phyloP scores from a whole-genome alignment of 139 green algal genomes.

The Chlorella sp. region DNA sequence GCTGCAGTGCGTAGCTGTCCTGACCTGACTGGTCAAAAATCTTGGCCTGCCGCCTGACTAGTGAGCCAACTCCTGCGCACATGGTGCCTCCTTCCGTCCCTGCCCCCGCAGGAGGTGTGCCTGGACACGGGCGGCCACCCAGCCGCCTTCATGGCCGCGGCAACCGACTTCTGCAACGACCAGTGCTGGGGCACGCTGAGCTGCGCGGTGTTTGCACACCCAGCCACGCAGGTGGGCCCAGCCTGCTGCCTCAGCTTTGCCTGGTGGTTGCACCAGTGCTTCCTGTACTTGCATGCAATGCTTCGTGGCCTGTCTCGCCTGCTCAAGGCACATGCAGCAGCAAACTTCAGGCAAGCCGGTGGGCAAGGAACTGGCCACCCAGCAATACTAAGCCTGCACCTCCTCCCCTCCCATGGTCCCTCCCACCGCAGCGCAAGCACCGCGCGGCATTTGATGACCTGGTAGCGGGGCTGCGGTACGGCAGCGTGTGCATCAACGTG shows the following conservation, averaged over 20 bases:
- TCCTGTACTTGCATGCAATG: no score
- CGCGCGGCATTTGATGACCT: conserved; percentile 54
- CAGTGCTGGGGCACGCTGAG: conserved; percentile 75
- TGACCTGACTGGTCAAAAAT: no score
- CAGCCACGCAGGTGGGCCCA: conserved; percentile 42
- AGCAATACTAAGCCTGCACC: neutral
- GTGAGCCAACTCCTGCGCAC: no score
- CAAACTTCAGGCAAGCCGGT: no score
- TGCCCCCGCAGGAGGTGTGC: conserved; percentile 59
- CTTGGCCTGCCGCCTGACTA: no score
- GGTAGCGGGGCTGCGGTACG: conserved; percentile 77
- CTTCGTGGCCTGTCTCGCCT: no score
- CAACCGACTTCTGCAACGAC: conserved; percentile 75
- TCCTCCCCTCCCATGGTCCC: neutral
- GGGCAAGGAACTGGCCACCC: no score
- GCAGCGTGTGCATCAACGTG: conserved; percentile 76
- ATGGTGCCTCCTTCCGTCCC: neutral
- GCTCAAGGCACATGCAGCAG: no score
- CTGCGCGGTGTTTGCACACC: conserved; percentile 68
- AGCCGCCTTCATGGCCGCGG: conserved; percentile 61
- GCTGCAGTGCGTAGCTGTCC: no score
- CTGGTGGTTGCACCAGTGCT: no score
- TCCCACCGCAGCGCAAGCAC: conserved; percentile 28
- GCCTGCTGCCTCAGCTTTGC: no score
- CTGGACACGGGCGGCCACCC: conserved; percentile 55